Percentiles rank a stretch among this genome's conserved stretches.
Evolutionary conservation across 139 green algal genomes (phyloP).

Genomic region (Volvox reticuliferus): DNA sequence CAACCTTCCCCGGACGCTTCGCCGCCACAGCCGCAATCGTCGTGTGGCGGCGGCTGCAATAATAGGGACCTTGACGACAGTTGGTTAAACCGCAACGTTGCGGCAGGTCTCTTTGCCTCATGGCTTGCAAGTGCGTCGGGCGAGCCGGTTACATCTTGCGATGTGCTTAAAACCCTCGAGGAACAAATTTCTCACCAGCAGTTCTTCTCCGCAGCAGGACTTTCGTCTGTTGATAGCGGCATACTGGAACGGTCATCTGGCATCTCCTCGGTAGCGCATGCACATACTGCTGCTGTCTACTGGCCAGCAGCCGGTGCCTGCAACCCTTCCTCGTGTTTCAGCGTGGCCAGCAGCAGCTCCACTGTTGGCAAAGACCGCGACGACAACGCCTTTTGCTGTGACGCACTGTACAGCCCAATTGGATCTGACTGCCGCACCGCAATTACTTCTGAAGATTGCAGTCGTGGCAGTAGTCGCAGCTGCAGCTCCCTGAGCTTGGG

Average conservation of each 20-base stretch:
- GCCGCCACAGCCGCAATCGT: neutral
- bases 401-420: neutral
- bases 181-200: no score
- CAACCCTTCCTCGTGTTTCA: neutral
- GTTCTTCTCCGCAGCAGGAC: no score
- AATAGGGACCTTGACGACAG: neutral
- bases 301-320: neutral
- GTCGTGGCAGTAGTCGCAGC: neutral
- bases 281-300: neutral
- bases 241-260: neutral
- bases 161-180: no score
- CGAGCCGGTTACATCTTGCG: no score
- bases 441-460: neutral
- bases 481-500: neutral
- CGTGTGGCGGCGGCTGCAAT: neutral
- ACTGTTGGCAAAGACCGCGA: neutral
- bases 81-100: neutral
- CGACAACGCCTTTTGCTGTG: neutral
- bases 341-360: neutral
- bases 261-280: neutral
- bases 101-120: neutral
- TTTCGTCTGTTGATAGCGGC: no score
- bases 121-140: neutral
- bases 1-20: neutral
- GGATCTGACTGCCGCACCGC: neutral